phyloP scores from a whole-genome alignment of 805 yeast genomes.

The Yamadazyma endophytica region DNA sequence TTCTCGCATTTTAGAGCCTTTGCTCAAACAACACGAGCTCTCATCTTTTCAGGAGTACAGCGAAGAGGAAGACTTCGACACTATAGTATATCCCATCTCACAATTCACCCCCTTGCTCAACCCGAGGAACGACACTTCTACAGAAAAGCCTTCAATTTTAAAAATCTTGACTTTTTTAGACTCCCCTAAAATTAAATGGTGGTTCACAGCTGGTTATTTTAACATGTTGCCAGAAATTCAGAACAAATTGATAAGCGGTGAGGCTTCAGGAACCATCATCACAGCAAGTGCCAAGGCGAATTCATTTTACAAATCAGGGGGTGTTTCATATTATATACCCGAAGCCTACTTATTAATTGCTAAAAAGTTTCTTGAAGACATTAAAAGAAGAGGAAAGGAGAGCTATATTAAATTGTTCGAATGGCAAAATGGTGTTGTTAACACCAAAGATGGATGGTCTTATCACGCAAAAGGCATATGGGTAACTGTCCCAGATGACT shows the following conservation, averaged over 20 bases:
- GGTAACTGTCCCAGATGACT: constrained; percentile 59
- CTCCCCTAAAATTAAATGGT: constrained; percentile 61
- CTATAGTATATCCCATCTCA: constrained; percentile 84
- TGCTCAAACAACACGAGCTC: constrained; percentile 46
- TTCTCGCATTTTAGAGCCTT: constrained; percentile 51
- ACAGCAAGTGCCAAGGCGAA: constrained; percentile 94
- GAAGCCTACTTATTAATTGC: constrained; percentile 82
- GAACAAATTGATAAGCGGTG: constrained; percentile 50
- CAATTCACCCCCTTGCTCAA: constrained; percentile 81
- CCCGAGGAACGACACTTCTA: constrained; percentile 57
- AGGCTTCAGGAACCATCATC: constrained; percentile 64
- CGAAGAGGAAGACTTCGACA: constrained; percentile 39
- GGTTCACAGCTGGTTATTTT: constrained; percentile 95
- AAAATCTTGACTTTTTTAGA: constrained; percentile 56
- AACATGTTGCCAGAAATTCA: constrained; percentile 79
- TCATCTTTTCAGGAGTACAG: constrained; percentile 26
- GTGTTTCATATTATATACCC: constrained; percentile 78
- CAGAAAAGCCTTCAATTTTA: constrained; percentile 73
- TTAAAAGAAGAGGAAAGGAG: constrained; percentile 37
- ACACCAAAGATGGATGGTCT: constrained; percentile 86
- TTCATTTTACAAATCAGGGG: constrained; percentile 83
- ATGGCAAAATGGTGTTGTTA: constrained; percentile 86
- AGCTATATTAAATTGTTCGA: constrained; percentile 58
- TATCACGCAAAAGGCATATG: constrained; percentile 97
- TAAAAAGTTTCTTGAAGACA: constrained; percentile 56